Evolutionary conservation across 257 asterid genomes (phyloP), one percentile per base, ranked within the genome.

Genomic region (Fraxinus cuspidata): DNA sequence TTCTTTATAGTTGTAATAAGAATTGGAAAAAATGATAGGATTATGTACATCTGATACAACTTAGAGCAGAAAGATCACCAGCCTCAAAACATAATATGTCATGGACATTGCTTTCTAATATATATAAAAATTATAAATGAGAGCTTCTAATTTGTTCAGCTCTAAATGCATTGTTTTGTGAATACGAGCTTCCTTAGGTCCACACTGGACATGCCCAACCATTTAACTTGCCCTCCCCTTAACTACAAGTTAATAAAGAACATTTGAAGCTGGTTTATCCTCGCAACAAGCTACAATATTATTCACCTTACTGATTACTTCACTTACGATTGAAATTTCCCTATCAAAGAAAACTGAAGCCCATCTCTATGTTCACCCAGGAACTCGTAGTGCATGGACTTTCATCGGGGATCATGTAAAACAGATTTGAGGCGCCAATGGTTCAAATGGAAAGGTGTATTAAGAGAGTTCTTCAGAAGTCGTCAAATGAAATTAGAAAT

Each of bases 191-290:
- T 47, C n/a, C n/a, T 47, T 47, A 47, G 7, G 56, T 47, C 56
- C 15, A 47, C n/a, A 15, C 19, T 15, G 0, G 56, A 47, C n/a
- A 47, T 13, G 56, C n/a, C 19, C 56, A 47, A 15, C 56, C 56
- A 47, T 15, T 47, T 47, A 47, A 47, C 7, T 15, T 3, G n/a
- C 15, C 56, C 56, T 47, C 56, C 56, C n/a, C 56, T 47, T 47
- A 47, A 19, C 11, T 18, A n/a, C 64, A 53, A 53, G 10, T 8
- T 49, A 6, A 68, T 23, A 23, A 16, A 44, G 25, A 13, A 35
- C 28, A 79, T 51, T 78, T 34, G 63, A 73, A 73, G 78, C 63
- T 47, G 13, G 63, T 23, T 72, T 19, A 25, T 34, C 56, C 47
- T n/a, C 1, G 69, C 29, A 69, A 68, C 18, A 13, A 28, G 15